A percentile compares a stretch with the other conserved stretches of the same genome.
These are phyloP conservation scores for Silybum marianum DNA, from an alignment of 129 eudicot genomes.

Conservation along the genomic window DNA sequence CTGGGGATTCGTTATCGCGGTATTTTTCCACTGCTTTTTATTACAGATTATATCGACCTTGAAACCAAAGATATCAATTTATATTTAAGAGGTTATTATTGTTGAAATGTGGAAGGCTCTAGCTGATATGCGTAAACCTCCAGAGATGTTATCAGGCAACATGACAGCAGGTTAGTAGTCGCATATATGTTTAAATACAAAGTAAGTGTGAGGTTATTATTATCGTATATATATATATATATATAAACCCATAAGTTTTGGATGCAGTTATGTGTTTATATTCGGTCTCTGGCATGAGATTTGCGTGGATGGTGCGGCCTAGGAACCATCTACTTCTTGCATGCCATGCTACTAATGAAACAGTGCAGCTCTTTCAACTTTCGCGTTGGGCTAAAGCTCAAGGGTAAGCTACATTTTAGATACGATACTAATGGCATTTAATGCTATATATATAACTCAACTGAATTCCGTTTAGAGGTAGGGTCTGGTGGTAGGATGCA, in stretches of 20 bases:
- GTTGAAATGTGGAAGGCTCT: slow-evolving; percentile 54
- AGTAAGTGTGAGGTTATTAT: background rate
- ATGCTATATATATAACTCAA: background rate
- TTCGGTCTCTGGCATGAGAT: slow-evolving; percentile 88
- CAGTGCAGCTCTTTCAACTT: slow-evolving; percentile 80
- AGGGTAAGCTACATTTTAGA: slow-evolving; percentile 49
- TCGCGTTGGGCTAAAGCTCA: slow-evolving; percentile 90
- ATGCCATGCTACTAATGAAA: slow-evolving; percentile 89
- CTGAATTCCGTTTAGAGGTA: background rate
- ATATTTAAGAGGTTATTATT: background rate
- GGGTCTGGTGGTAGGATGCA: too few species aligned
- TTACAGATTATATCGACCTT: background rate
- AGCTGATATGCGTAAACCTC: slow-evolving; percentile 84
- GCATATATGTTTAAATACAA: slow-evolving; percentile 1
- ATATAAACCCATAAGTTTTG: slow-evolving; percentile 6
- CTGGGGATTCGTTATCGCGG: slow-evolving; percentile 90
- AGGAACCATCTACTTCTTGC: slow-evolving; percentile 86
- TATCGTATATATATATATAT: background rate
- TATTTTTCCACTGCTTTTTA: slow-evolving; percentile 31
- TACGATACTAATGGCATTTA: background rate
- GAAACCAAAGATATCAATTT: background rate
- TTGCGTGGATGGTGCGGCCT: slow-evolving; percentile 99
- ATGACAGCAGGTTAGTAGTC: slow-evolving; percentile 72
- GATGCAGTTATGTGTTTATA: slow-evolving; percentile 79
- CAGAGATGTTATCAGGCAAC: slow-evolving; percentile 91